Base-by-base conservation (phyloP, 441 rosid genomes). In the Populus hybrid region DNA sequence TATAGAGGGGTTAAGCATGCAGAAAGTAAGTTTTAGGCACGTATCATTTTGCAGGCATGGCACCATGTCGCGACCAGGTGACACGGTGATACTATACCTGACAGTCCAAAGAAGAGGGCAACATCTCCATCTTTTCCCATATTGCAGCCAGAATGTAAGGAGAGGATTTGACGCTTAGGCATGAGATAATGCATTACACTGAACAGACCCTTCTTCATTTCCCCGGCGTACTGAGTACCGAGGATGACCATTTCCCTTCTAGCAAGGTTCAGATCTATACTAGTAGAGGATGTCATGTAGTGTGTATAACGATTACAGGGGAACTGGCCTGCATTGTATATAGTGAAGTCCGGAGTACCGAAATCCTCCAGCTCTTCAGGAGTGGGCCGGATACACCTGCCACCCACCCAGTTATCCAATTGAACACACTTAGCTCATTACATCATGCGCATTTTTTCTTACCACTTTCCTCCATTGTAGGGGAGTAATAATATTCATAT, bases 61-160 rank as follows among this genome's bases (percentile, higher is more conserved):
- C 82, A 77, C 79, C 82, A 75, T 70, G 46, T 81, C 79, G 67
- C 73, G 72, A 40, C 80, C 71, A 76, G 36, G 36, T 76, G 82
- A 81, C 84, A 85, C 70, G 81, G 76, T 75, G 85, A 82, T 83
- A 88, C 88, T 86, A 85, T 91, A 93, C 99, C 99, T 92, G 98
- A 95, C 83, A 95, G 86, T 80, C 98, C 98, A 87, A 95, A 95
- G 94, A 95, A 95, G 93, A 95, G 98, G 82, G 97, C 98, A 85
- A 95, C 99, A 83, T 95, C 99, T 85, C 99, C 98, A 76, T 88
- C 91, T 88, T 95, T 95, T n/a, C 98, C 99, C 94, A 95, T 92
- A 86, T 95, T 95, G 95, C 97, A 94, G 36, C 99, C 99, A 85
- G 99, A 95, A 80, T 95, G 98, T 70, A 95, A 87, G 80, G 99